A percentile compares a stretch with the other conserved stretches of the same genome.
phyloP scores from a whole-genome alignment of 1,284 basidiomycete species.

The Marasmius oreades region DNA sequence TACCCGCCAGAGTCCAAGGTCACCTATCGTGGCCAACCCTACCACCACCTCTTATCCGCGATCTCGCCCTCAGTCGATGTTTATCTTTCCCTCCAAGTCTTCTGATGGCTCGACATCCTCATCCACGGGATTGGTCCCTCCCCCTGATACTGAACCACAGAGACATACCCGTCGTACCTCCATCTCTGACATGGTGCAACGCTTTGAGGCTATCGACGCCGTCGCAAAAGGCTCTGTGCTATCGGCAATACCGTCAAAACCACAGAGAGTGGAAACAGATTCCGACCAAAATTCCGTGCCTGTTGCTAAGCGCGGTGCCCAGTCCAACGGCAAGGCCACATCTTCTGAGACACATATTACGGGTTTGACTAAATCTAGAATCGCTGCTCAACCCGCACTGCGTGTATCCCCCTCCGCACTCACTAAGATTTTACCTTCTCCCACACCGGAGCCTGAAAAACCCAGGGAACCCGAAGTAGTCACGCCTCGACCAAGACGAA shows the following conservation, averaged over 20 bases:
- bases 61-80: conserved; percentile 72
- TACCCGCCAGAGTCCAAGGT: conserved; percentile 20
- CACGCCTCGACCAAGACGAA: conserved; percentile 11
- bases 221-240: conserved; percentile 11
- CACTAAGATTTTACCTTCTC: neutral
- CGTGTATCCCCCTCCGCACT: conserved; percentile 1
- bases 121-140: conserved; percentile 38
- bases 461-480: conserved; percentile 2
- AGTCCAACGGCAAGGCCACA: neutral
- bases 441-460: conserved; percentile 2
- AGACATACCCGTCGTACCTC: conserved; percentile 55
- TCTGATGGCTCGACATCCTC: conserved; percentile 29
- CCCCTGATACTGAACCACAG: conserved; percentile 37
- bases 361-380: neutral
- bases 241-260: neutral
- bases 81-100: conserved; percentile 59
- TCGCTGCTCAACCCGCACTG: neutral
- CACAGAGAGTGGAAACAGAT: neutral
- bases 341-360: neutral
- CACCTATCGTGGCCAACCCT: conserved; percentile 21
- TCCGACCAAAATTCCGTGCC: neutral
- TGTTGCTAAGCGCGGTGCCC: neutral
- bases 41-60: conserved; percentile 33
- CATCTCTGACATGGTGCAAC: conserved; percentile 79
- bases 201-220: conserved; percentile 63